Conservation (phyloP, 495 filamentous ascomycete species). For the Baudoinia panamericana region DNA sequence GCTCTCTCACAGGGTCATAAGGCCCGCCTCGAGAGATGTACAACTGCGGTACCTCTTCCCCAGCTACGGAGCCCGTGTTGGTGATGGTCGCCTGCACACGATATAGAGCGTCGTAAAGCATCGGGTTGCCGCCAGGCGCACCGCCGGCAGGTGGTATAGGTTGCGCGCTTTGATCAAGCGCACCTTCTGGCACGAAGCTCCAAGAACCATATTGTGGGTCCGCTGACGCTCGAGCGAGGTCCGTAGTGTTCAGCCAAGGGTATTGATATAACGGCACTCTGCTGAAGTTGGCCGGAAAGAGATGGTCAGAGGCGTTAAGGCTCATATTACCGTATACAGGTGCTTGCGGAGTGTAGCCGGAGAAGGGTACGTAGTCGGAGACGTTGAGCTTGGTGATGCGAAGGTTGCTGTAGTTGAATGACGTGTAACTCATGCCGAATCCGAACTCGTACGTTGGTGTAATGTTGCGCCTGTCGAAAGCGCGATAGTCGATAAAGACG, state of each 20-base stretch:
- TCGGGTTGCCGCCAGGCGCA: constrained; percentile 67
- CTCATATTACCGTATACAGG: constrained; percentile 55
- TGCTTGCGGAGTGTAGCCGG: constrained; percentile 52
- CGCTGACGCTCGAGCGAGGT: constrained; percentile 44
- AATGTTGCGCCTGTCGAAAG: constrained; percentile 63
- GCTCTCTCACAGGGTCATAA: constrained; percentile 55
- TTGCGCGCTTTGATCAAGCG: constrained; percentile 54
- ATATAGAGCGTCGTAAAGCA: constrained; percentile 71
- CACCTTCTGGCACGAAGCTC: constrained; percentile 53
- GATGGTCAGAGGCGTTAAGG: constrained; percentile 50
- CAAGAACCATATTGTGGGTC: constrained; percentile 56
- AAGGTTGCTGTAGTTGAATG: constrained; percentile 68
- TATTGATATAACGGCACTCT: constrained; percentile 59
- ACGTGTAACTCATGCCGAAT: constrained; percentile 79
- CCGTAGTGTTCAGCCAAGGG: constrained; percentile 73
- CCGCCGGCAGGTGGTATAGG: constrained; percentile 49
- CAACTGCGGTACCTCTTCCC: constrained; percentile 77
- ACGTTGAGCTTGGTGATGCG: constrained; percentile 40
- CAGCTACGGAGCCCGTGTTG: constrained; percentile 62
- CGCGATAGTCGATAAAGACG: constrained; percentile 83
- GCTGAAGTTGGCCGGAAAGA: constrained; percentile 55
- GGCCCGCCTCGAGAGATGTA: constrained; percentile 72
- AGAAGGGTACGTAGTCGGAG: constrained; percentile 51
- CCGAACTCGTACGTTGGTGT: constrained; percentile 84
- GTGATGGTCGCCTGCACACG: constrained; percentile 60